phyloP scores from a whole-genome alignment of 768 basidiomycete species.

The Kwoniella heveanensis region DNA sequence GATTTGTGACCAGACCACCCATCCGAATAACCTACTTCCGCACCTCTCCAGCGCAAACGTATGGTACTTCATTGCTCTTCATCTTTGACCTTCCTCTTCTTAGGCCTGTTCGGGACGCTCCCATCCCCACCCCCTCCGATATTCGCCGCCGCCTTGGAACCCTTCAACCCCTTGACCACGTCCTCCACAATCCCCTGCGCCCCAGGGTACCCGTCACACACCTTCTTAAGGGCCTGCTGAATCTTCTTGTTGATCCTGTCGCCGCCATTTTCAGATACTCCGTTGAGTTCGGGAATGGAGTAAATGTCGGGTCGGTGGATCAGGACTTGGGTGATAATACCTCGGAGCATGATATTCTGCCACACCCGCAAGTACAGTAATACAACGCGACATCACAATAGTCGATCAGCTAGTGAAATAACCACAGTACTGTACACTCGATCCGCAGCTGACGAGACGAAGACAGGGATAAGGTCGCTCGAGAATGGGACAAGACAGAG shows the following conservation, averaged over 20 bases:
- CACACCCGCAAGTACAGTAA: not conserved
- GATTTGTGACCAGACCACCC: too few relatives aligned
- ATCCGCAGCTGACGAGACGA: too few relatives aligned
- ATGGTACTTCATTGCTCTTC: conserved; percentile 4
- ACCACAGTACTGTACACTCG: too few relatives aligned
- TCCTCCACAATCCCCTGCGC: conserved; percentile 29
- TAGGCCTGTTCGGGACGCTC: not conserved
- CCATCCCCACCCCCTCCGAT: not conserved
- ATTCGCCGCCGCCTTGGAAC: conserved; percentile 6
- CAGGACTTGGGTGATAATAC: conserved; percentile 8
- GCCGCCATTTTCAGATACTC: conserved; percentile 34
- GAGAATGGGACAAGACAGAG: not conserved
- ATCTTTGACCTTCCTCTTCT: conserved; percentile 17
- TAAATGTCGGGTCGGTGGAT: conserved; percentile 22
- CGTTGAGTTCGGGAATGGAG: conserved; percentile 16
- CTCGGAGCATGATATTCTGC: conserved; percentile 8
- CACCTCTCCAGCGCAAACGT: too few relatives aligned
- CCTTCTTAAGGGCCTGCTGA: conserved; percentile 30
- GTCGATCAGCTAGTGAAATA: too few relatives aligned
- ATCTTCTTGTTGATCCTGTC: conserved; percentile 41
- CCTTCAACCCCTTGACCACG: conserved; percentile 18
- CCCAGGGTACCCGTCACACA: conserved; percentile 12
- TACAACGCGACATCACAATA: too few relatives aligned
- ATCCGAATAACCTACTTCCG: too few relatives aligned
- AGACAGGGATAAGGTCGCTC: too few relatives aligned